Percentiles rank a stretch among this genome's conserved stretches.
Conservation (phyloP, 805 yeast genomes). For the Wickerhamomyces queroliae region DNA sequence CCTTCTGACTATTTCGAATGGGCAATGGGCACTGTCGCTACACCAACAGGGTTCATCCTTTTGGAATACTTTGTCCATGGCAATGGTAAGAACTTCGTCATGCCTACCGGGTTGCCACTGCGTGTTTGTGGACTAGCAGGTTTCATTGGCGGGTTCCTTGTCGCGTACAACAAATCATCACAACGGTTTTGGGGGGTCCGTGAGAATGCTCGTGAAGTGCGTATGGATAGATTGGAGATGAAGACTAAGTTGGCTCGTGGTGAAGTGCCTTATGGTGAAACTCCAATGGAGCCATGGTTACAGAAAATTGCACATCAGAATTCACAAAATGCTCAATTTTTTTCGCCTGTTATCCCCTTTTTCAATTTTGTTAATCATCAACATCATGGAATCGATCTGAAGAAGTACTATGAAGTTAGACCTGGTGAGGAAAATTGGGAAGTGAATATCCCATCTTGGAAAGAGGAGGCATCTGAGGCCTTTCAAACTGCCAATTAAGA, state of each 20-base stretch:
- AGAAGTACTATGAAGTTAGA: slow-evolving; percentile 33
- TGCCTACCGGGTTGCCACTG: slow-evolving; percentile 48
- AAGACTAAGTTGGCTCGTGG: slow-evolving; percentile 61
- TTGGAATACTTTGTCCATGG: slow-evolving; percentile 44
- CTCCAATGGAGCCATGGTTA: slow-evolving; percentile 59
- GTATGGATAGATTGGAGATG: slow-evolving; percentile 67
- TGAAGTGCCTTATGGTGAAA: slow-evolving; percentile 60
- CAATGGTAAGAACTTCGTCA: slow-evolving; percentile 37
- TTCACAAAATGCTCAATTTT: slow-evolving; percentile 63
- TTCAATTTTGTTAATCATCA: slow-evolving; percentile 79
- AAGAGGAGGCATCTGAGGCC: too few species aligned
- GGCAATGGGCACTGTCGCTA: slow-evolving; percentile 41
- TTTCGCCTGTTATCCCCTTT: slow-evolving; percentile 66
- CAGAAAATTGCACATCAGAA: slow-evolving; percentile 74
- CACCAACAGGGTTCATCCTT: slow-evolving; percentile 39
- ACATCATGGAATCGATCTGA: slow-evolving; percentile 71
- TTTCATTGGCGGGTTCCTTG: slow-evolving; percentile 63
- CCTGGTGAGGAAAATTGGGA: slow-evolving; percentile 21
- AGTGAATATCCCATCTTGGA: slow-evolving; percentile 17
- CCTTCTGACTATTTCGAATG: slow-evolving; percentile 53
- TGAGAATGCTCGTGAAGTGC: slow-evolving; percentile 69
- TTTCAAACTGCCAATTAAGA: not conserved
- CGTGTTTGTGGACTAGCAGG: slow-evolving; percentile 63
- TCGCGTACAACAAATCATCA: slow-evolving; percentile 62
- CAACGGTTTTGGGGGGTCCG: slow-evolving; percentile 73